Conservation (phyloP, 2,329 filamentous ascomycete genomes). For the Aspergillus ochraceoroseus region DNA sequence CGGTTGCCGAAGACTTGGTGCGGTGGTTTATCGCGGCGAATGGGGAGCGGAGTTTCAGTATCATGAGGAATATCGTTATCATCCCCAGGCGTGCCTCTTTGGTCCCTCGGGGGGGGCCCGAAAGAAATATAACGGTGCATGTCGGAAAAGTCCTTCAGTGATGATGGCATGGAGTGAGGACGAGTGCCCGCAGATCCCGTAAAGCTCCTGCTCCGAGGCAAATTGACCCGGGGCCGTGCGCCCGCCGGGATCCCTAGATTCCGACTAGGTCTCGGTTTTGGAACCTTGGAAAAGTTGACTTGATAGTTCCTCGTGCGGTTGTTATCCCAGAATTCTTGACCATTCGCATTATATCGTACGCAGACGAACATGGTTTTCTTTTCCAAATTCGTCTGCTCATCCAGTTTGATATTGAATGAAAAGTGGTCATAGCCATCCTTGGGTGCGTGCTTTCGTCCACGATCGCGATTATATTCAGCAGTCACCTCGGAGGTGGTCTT, state of each 20-base stretch:
- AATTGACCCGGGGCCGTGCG: constrained; percentile 49
- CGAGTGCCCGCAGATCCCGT: constrained; percentile 49
- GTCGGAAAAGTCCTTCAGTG: constrained; percentile 67
- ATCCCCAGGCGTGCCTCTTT: constrained; percentile 64
- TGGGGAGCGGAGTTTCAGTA: constrained; percentile 56
- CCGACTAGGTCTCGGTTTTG: constrained; percentile 53
- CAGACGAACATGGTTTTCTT: constrained; percentile 90
- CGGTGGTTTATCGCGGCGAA: constrained; percentile 46
- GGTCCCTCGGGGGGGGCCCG: constrained; percentile 56
- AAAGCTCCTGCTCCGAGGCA: constrained; percentile 64
- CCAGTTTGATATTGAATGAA: constrained; percentile 87
- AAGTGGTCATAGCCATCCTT: constrained; percentile 76
- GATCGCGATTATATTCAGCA: constrained; percentile 80
- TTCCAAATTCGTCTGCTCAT: constrained; percentile 86
- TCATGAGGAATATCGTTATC: constrained; percentile 68
- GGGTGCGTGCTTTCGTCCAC: constrained; percentile 59
- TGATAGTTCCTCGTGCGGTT: constrained; percentile 85
- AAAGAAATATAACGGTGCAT: constrained; percentile 53
- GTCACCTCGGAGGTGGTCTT: constrained; percentile 93
- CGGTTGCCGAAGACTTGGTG: constrained; percentile 81
- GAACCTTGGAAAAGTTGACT: constrained; percentile 82
- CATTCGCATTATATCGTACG: constrained; percentile 77
- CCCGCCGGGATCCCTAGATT: constrained; percentile 33
- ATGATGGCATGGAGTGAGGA: constrained; percentile 49
- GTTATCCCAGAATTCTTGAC: constrained; percentile 92